Conservation (phyloP, 2,329 filamentous ascomycete species). For the Botryotinia calthae region DNA sequence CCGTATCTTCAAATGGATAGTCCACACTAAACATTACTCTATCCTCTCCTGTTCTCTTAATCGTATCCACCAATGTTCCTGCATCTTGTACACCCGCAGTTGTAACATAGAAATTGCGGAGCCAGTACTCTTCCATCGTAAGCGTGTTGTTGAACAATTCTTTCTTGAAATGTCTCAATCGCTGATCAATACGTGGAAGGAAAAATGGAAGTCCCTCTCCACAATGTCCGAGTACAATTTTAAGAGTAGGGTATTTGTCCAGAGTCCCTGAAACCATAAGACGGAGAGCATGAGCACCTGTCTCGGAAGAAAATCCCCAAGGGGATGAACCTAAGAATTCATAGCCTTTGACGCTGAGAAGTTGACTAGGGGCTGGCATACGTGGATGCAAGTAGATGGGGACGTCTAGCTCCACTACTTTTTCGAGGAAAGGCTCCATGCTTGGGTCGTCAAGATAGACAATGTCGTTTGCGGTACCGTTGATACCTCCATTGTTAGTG, state of each 20-base stretch:
- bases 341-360: constrained; percentile 30
- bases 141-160: not conserved
- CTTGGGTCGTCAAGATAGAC: constrained; percentile 39
- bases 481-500: constrained; percentile 38
- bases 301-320: constrained; percentile 51
- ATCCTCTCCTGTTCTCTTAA: constrained; percentile 42
- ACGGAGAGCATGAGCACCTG: constrained; percentile 26
- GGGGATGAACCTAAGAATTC: constrained; percentile 43
- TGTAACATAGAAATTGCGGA: constrained; percentile 56
- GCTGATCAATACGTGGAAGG: not conserved
- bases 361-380: constrained; percentile 33
- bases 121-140: constrained; percentile 44
- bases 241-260: constrained; percentile 27
- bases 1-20: constrained; percentile 29
- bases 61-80: constrained; percentile 43
- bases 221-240: constrained; percentile 32
- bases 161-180: constrained; percentile 7
- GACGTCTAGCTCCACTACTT: constrained; percentile 42
- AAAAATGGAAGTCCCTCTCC: constrained; percentile 30
- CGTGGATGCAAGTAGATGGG: constrained; percentile 44
- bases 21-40: constrained; percentile 52
- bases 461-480: constrained; percentile 29
- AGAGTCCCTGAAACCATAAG: constrained; percentile 30
- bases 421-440: constrained; percentile 39
- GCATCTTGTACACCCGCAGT: constrained; percentile 50